Percentiles rank a stretch among this genome's conserved stretches.
These are phyloP conservation scores for Gossypium raimondii DNA, from an alignment of 345 rosid species.

Conservation along the genomic window DNA sequence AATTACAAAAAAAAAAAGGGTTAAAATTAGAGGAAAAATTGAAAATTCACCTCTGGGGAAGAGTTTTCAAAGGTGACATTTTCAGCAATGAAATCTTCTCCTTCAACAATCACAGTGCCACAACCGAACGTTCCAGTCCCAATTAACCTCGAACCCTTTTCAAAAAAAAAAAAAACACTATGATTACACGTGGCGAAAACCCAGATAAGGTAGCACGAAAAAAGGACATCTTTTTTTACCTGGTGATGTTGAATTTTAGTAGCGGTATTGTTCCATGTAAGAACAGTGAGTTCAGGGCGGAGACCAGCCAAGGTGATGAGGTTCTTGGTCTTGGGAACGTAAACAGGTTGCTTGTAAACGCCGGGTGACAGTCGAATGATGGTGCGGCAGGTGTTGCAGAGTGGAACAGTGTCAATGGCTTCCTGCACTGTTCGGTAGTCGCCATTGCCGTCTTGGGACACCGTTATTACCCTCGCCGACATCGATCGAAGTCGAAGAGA, in stretches of 20 bases:
- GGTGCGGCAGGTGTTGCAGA: conserved; percentile 62
- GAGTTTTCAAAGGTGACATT: conserved; percentile 95
- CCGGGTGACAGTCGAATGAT: conserved; percentile 78
- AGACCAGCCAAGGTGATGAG: conserved; percentile 80
- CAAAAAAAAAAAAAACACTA: conserved; percentile 10
- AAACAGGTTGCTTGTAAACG: conserved; percentile 70
- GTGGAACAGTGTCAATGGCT: conserved; percentile 77
- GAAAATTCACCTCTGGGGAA: conserved; percentile 58
- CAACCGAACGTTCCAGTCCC: conserved; percentile 94
- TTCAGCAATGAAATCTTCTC: conserved; percentile 94
- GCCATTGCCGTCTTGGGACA: conserved; percentile 69
- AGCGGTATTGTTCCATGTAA: conserved; percentile 89
- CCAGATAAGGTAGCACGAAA: conserved; percentile 1
- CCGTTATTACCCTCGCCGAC: conserved; percentile 61
- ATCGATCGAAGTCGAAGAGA: conserved; percentile 13
- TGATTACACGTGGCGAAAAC: neutral
- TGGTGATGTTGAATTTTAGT: conserved; percentile 82
- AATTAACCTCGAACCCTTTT: conserved; percentile 55
- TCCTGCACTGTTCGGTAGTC: conserved; percentile 75
- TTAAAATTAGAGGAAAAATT: neutral
- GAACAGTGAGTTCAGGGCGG: conserved; percentile 61
- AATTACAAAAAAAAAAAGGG: neutral
- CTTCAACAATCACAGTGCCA: conserved; percentile 88
- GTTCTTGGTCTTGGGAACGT: conserved; percentile 89
- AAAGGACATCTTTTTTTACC: conserved; percentile 27